Conservation (phyloP, 73 alveolate species). For the Paramecium sexaurelia region DNA sequence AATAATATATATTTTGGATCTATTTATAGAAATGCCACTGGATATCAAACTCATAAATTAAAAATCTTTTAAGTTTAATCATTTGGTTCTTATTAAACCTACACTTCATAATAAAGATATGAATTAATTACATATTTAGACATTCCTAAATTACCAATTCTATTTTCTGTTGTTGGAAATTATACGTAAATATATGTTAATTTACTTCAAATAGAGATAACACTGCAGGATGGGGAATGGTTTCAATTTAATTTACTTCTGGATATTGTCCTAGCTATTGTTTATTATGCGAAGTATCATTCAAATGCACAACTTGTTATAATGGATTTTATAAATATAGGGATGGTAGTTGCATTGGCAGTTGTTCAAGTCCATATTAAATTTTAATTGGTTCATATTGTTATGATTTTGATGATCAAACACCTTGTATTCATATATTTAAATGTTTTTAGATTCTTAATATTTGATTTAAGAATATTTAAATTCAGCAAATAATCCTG, state of each 20-base stretch:
- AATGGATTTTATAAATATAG: background rate
- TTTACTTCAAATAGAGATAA: background rate
- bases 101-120: background rate
- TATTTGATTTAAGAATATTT: background rate
- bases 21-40: background rate
- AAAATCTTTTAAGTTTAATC: background rate
- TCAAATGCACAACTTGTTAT: background rate
- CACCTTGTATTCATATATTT: background rate
- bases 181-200: background rate
- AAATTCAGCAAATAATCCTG: background rate
- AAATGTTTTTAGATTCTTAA: background rate
- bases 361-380: background rate
- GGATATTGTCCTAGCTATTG: background rate
- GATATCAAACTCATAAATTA: background rate
- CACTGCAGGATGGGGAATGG: background rate
- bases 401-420: background rate
- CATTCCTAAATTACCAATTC: background rate
- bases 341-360: background rate
- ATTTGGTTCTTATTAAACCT: background rate
- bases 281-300: background rate
- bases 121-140: background rate
- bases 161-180: background rate
- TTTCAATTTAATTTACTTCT: background rate
- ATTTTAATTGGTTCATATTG: background rate
- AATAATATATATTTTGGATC: background rate